Evolutionary conservation across 805 yeast genomes (phyloP), one percentile per base, ranked within the genome.

Genomic region (Saccharomycopsis oosterbeekiorum): DNA sequence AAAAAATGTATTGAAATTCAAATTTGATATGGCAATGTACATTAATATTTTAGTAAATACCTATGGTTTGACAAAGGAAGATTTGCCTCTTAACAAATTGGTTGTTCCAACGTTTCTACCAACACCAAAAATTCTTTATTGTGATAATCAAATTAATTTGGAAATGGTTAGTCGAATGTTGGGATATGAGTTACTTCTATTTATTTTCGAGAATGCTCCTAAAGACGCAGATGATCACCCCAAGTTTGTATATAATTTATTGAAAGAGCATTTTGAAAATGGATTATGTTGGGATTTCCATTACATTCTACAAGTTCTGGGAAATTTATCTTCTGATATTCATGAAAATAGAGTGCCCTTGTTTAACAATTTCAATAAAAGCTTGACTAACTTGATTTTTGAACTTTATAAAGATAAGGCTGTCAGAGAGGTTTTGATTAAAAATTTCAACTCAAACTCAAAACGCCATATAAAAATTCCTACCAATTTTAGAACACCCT

Each of bases 271-370:
- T 42, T 61, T 63, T 39, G 50, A 61, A 19, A 41, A 58, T 19
- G 65, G 65, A 2, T 34, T 58, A 19, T 59, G 59, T 34, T 63
- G 65, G 65, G 65, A 63, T 55, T 55, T 63, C 15, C 65, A 63
- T 51, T n/a, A 41, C n/a, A 41, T 61, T 40, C 26, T 12, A 29
- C 65, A 63, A 43, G 29, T 11, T 17, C 26, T 41, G 15, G 60
- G 58, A n/a, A 51, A 56, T 4, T 39, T 63, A 14, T 24, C 29
- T 17, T 63, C 65, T 37, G 56, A 36, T 37, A 59, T 63, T 34
- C n/a, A n/a, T 3, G 9, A 55, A 24, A 34, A 55, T 12, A 3
- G 65, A 29, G 37, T 42, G 2, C n/a, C 10, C 17, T 37, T 24
- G 12, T 63, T 63, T 51, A 14, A 53, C 14, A 51, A 60, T 34